Evolutionary conservation across 148 eudicot species (phyloP), one percentile per base, ranked within the genome.

Genomic region (Gaultheria prostrata): DNA sequence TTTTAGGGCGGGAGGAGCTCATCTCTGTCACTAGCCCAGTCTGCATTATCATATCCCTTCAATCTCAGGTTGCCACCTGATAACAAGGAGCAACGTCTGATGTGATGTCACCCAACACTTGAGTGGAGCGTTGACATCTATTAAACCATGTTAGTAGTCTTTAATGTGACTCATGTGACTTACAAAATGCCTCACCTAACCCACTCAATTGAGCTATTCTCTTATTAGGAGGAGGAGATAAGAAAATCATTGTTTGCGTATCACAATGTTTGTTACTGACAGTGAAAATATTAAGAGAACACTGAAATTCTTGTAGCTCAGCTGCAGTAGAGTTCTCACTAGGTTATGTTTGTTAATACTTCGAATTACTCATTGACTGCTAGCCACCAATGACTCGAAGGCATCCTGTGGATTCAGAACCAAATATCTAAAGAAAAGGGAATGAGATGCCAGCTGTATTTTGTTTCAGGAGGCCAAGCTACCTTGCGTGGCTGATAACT

Each of bases 351-450:
- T 76, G 18, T 48, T 46, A 48, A n/a, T 2, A 48, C 7, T 21
- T n/a, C n/a, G 24, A 45, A 5, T 75, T 70, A 4, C 45, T 21
- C 28, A 46, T 33, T 75, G 78, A 77, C 21, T 51, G 12, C 45
- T 54, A 54, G 30, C 28, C 54, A 53, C 28, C 12, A 14, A 7
- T 54, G 80, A 54, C n/a, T 53, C 49, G 65, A 24, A 53, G 24
- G 9, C 6, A 33, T 30, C 18, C 35, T 13, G 53, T 51, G 80
- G 46, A 51, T 30, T 78, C 45, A 78, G 65, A 24, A 30, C 65
- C 65, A 78, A 78, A 78, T 30, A 54, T 32, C 67, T 78, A 51
- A 21, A 15, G 67, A 30, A 78, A 30, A 9, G 80, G 48, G 56
- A 14, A 12, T 7, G 18, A 18, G 1, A 51, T 28, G n/a, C 53